Conservation (phyloP, 1,139 yeast genomes). For the Taphrina communis region DNA sequence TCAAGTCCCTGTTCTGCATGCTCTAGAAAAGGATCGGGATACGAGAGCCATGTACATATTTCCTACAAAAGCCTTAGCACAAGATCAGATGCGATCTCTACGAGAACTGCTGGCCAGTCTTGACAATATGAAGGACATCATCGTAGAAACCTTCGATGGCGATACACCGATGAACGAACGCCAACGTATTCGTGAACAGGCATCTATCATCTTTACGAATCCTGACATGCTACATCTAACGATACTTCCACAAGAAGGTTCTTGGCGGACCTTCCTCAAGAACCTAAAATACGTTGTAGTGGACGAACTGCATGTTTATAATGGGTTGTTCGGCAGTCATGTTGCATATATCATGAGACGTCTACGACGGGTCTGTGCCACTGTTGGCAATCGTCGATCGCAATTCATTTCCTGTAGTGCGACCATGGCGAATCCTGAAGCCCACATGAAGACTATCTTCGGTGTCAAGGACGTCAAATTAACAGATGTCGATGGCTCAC, state of each 20-base stretch:
- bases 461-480: slow-evolving; percentile 58
- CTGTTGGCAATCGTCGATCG: slow-evolving; percentile 60
- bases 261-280: slow-evolving; percentile 73
- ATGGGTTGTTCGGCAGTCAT: slow-evolving; percentile 89
- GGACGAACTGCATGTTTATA: slow-evolving; percentile 89
- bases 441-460: slow-evolving; percentile 74
- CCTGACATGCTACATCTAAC: slow-evolving; percentile 93
- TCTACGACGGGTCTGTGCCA: slow-evolving; percentile 64
- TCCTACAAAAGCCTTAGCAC: slow-evolving; percentile 97
- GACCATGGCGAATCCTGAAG: slow-evolving; percentile 73
- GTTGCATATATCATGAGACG: slow-evolving; percentile 85
- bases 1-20: slow-evolving; percentile 77
- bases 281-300: slow-evolving; percentile 75
- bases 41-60: slow-evolving; percentile 84
- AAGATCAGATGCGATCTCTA: slow-evolving; percentile 86
- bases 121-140: slow-evolving; percentile 49
- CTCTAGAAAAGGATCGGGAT: slow-evolving; percentile 58
- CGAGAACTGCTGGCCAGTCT: slow-evolving; percentile 58
- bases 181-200: slow-evolving; percentile 60
- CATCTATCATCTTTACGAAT: slow-evolving; percentile 85
- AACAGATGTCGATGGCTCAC: slow-evolving; percentile 81
- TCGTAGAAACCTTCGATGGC: slow-evolving; percentile 87
- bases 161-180: slow-evolving; percentile 74
- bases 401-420: slow-evolving; percentile 91
- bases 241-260: slow-evolving; percentile 72